A percentile compares a stretch with the other conserved stretches of the same genome.
These are phyloP conservation scores for Colletotrichum liriopes DNA, from an alignment of 2,329 filamentous ascomycete species.

Conservation along the genomic window DNA sequence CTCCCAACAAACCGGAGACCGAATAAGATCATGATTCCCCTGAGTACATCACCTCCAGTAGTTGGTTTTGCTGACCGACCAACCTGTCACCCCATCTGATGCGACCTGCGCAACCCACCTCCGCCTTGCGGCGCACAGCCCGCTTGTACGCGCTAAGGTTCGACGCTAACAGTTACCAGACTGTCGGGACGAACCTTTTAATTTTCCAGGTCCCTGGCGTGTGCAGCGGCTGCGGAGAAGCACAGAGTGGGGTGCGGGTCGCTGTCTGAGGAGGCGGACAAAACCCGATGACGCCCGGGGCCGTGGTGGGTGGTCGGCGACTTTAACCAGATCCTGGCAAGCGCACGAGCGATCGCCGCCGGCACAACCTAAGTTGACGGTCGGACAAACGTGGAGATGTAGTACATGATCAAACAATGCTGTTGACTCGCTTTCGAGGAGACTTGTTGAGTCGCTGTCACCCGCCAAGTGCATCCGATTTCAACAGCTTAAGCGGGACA, in stretches of 20 bases:
- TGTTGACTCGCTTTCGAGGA: neutral
- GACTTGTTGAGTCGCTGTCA: neutral
- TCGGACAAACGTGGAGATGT: too few species aligned
- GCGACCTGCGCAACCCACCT: neutral
- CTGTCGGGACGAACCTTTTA: neutral
- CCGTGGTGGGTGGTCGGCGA: neutral
- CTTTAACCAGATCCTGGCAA: neutral
- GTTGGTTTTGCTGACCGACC: neutral
- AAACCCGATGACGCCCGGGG: neutral
- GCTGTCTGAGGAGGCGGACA: neutral
- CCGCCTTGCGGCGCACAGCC: slow-evolving; percentile 50
- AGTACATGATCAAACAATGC: neutral
- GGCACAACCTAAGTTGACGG: neutral
- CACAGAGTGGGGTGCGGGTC: neutral
- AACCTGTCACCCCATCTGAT: neutral
- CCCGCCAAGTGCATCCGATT: neutral
- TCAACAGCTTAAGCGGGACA: neutral
- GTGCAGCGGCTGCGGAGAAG: neutral
- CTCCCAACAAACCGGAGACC: too few species aligned
- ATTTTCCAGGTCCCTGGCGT: neutral
- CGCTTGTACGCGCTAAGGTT: neutral
- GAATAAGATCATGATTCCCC: too few species aligned
- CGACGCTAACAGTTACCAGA: neutral
- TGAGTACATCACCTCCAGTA: neutral
- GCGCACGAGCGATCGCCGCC: neutral